Evolutionary conservation across 495 filamentous ascomycete genomes (phyloP), one percentile per base, ranked within the genome.

Genomic region (Beverwykella pulmonaria): DNA sequence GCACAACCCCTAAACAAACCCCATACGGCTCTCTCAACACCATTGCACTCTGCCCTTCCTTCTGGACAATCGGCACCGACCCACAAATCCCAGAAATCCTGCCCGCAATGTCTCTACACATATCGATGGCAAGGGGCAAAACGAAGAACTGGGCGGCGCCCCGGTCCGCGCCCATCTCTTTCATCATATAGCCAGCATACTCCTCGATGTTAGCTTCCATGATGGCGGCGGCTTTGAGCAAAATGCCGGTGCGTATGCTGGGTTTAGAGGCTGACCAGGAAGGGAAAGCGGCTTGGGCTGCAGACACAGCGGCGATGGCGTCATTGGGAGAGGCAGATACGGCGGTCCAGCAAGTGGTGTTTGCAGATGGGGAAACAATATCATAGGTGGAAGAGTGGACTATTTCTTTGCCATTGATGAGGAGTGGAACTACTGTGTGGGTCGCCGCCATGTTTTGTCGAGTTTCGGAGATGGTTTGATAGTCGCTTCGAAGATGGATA

Each of bases 21-120:
- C 92, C 92, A 71, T 87, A 91, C 6, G 92, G 92, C 74, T 95
- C 88, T 69, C 87, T 89, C 57, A 84, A 78, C n/a, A 95, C 76
- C 71, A 95, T 81, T 0, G 88, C 88, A 23, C 82, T 80, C 56
- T 78, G 78, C 1, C 82, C 82, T 15, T 83, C 77, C 26, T 85
- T 73, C 2, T 73, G 69, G 8, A 82, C 76, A 12, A 80, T 78
- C 0, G 90, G 88, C 29, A 92, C 81, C 10, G 75, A 75, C 14
- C 64, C 63, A 1, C 91, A 90, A 29, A 84, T 78, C 9, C 92
- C 77, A 2, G 77, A 72, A 27, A 92, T 81, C 47, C 88, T 76
- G 1, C 86, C 88, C 1, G 90, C 90, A 9, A 92, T 82, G 74
- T 93, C 90, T 65, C 84, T 81, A 61, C 89, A 73, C 48, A 89